Evolutionary conservation across 2,329 filamentous ascomycete species (phyloP), one percentile per base, ranked within the genome.

Genomic region (Huntiella savannae): DNA sequence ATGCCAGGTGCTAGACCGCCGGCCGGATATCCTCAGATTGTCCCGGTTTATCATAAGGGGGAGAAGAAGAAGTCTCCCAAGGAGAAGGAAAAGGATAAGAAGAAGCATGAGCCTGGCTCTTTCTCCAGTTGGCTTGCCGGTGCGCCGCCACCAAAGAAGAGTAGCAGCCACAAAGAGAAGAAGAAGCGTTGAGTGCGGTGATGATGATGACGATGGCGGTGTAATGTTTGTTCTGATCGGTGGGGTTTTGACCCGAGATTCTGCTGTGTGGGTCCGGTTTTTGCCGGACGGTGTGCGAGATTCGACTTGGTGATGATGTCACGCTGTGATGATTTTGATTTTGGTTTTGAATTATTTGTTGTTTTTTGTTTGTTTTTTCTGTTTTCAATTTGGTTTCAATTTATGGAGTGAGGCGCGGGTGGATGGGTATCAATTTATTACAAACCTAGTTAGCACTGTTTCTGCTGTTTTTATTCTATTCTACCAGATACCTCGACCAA

Each of bases 21-120:
- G 22, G 15, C 40, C 2, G 32, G 32, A 10, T 43, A 17, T 34
- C 40, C n/a, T 5, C 17, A 34, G 40, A 16, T 13, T 7, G 22
- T 33, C 5, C 33, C 17, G 3, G 32, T 34, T 43, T 28, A 28
- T 28, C 22, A 8, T 28, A 28, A 28, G 22, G 6, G 5, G 7
- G 32, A 34, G 11, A 13, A 32, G 34, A 40, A n/a, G 39, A 35
- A 8, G 40, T 16, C 12, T 17, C 34, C 43, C 11, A 45, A 45
- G 22, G 40, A 40, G 32, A 46, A 40, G 32, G 39, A 46, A 8
- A 40, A 28, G 38, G 38, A 40, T 19, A 16, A n/a, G 38, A 16
- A 19, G 38, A 40, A 40, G 11, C 38, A 40, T 40, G 38, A 40
- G 17, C 16, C 15, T 19, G 13, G 16, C 3, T 13, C 8, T 12